Evolutionary conservation across 345 rosid species (phyloP), one percentile per base, ranked within the genome.

Genomic region (Sisymbrium irio): DNA sequence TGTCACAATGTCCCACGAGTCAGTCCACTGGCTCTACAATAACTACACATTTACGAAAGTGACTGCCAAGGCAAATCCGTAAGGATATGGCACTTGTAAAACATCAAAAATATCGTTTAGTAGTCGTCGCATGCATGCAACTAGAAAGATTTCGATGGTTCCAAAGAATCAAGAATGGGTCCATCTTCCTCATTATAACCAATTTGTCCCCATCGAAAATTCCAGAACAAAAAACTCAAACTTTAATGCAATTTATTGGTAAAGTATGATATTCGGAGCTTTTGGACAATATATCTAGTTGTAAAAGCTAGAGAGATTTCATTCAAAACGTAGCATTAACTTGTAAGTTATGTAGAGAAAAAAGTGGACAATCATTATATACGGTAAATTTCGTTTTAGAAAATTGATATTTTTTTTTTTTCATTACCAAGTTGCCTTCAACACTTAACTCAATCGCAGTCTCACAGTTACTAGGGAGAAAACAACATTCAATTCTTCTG

Each of bases 391-490:
- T 57, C 22, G 9, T 44, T 33, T 14, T 22, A 35, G 59, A n/a
- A 50, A 20, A 14, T 27, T 5, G 9, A 28, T 3, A 2, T 0
- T 28, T 28, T 28, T 33, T 42, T 46, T 15, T 37, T 70, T 37
- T 18, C 17, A 1, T 61, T 51, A 62, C 40, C 70, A 72, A 72
- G 62, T 63, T 72, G 47, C 55, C 44, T 53, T 41, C 35, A 40
- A 51, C 62, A 40, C 45, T 71, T 49, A 27, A 27, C 42, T 72
- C 68, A 59, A 62, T 72, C 76, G 69, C 64, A 60, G 27, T 71
- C 67, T 71, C 32, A 40, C 11, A 49, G 41, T 71, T 71, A 18
- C 41, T 17, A 60, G 41, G 42, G 19, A 61, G 6, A 49, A 11
- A 57, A 4, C 35, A 37, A 1, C 60, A 37, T 60, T 50, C 46